phyloP scores from a whole-genome alignment of 1,284 basidiomycete genomes.

The Cryptococcus sp. region DNA sequence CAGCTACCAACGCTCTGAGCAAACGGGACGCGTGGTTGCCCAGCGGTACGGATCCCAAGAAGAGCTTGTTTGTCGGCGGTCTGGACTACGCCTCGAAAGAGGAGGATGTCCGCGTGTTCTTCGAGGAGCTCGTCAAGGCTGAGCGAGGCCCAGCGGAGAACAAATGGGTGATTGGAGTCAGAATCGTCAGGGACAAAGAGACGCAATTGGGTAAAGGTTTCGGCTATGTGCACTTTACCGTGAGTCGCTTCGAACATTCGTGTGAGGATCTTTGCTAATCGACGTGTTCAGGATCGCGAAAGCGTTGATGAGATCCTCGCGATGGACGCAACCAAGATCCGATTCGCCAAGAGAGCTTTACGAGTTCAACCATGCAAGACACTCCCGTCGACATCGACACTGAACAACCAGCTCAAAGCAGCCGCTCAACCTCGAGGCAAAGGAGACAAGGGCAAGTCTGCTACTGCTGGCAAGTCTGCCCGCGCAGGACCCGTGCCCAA shows the following conservation, averaged over 20 bases:
- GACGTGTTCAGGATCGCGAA: slow-evolving; percentile 67
- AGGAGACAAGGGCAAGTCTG: slow-evolving; percentile 2
- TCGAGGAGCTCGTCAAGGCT: slow-evolving; percentile 73
- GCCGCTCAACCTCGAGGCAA: slow-evolving; percentile 10
- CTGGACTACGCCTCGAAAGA: slow-evolving; percentile 91
- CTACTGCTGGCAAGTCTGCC: slow-evolving; percentile 4
- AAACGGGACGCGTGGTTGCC: slow-evolving; percentile 48
- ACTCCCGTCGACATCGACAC: slow-evolving; percentile 39
- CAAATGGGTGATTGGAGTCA: slow-evolving; percentile 78
- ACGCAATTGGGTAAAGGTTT: slow-evolving; percentile 98
- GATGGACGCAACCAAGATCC: slow-evolving; percentile 70
- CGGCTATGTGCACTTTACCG: slow-evolving; percentile 86
- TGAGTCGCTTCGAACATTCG: slow-evolving; percentile 54
- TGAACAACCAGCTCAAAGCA: slow-evolving; percentile 24
- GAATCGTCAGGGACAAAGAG: slow-evolving; percentile 86
- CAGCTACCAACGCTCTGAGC: slow-evolving; percentile 41
- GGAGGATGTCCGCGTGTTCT: slow-evolving; percentile 83
- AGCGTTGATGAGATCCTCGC: slow-evolving; percentile 88
- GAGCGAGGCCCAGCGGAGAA: slow-evolving; percentile 65
- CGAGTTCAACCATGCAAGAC: slow-evolving; percentile 83
- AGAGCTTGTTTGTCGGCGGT: slow-evolving; percentile 86
- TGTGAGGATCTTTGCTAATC: no score
- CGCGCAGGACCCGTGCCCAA: slow-evolving; percentile 58
- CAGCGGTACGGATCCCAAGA: slow-evolving; percentile 67
- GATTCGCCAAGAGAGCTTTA: slow-evolving; percentile 84